Evolutionary conservation across 257 asterid genomes (phyloP).

Genomic region (Anisodus acutangulus): DNA sequence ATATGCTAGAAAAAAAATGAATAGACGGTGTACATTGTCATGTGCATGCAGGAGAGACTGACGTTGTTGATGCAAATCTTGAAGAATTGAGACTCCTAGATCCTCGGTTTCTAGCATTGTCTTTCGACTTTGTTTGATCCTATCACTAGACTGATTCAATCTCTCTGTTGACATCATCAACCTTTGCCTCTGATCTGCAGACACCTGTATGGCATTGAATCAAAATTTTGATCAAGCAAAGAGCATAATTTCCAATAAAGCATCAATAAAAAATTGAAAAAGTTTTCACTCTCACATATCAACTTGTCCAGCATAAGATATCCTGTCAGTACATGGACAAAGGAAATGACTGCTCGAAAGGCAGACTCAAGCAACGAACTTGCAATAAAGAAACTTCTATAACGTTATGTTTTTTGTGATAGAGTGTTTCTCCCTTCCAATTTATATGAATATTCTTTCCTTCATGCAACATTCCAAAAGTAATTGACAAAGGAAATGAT

Average conservation of each 20-base stretch:
- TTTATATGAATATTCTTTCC: not conserved
- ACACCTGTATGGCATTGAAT: slow-evolving; percentile 40
- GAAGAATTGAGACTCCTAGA: slow-evolving; percentile 68
- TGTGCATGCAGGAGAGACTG: slow-evolving; percentile 64
- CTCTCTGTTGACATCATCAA: slow-evolving; percentile 61
- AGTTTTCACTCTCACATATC: not conserved
- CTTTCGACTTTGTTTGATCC: slow-evolving; percentile 62
- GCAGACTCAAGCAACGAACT: not conserved
- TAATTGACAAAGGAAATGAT: not conserved
- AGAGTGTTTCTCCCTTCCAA: not conserved
- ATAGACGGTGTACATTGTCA: slow-evolving; percentile 39
- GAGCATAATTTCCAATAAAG: not conserved
- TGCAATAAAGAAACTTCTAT: not conserved
- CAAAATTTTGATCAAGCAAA: slow-evolving; percentile 22
- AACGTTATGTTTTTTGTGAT: not conserved
- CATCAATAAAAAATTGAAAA: not conserved
- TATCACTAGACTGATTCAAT: slow-evolving; percentile 50
- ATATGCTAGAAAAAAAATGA: not conserved
- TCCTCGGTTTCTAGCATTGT: slow-evolving; percentile 69
- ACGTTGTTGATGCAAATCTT: slow-evolving; percentile 68
- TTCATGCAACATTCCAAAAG: not conserved
- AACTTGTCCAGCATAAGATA: not conserved
- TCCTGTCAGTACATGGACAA: not conserved
- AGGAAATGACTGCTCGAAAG: not conserved
- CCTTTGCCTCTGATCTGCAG: slow-evolving; percentile 66